Percentiles rank a stretch among this genome's conserved stretches.
phyloP scores from a whole-genome alignment of 2,329 filamentous ascomycete species.

The Fusarium temperatum region DNA sequence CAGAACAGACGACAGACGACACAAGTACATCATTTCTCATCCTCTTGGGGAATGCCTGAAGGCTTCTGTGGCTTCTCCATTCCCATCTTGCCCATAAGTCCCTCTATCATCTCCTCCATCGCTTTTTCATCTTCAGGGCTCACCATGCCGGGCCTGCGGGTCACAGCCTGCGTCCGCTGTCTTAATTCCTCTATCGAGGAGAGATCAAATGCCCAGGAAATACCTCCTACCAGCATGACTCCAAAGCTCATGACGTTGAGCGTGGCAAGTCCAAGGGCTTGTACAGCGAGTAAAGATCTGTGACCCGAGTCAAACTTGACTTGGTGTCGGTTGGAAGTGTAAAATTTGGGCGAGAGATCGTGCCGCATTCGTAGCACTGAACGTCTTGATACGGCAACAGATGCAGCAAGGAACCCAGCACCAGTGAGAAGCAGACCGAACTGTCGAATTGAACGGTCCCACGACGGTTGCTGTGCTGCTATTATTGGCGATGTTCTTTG shows the following conservation, averaged over 20 bases:
- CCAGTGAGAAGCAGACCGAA: slow-evolving; percentile 78
- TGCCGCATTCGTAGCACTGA: slow-evolving; percentile 71
- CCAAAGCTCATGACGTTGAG: slow-evolving; percentile 82
- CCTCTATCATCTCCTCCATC: slow-evolving; percentile 69
- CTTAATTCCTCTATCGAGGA: slow-evolving; percentile 73
- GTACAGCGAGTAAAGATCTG: slow-evolving; percentile 72
- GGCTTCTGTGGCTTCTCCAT: slow-evolving; percentile 44
- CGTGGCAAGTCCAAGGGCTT: slow-evolving; percentile 87
- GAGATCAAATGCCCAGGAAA: slow-evolving; percentile 81
- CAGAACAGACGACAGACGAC: neutral
- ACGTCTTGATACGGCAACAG: slow-evolving; percentile 75
- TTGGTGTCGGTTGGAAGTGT: slow-evolving; percentile 63
- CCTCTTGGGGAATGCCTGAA: slow-evolving; percentile 13
- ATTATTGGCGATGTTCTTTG: neutral
- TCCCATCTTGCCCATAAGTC: slow-evolving; percentile 63
- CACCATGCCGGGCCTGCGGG: slow-evolving; percentile 47
- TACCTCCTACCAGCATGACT: slow-evolving; percentile 77
- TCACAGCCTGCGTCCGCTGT: slow-evolving; percentile 55
- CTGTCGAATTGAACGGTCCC: slow-evolving; percentile 61
- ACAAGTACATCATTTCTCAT: neutral
- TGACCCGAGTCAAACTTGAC: slow-evolving; percentile 43
- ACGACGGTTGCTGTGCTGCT: slow-evolving; percentile 47
- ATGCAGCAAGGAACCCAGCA: slow-evolving; percentile 77
- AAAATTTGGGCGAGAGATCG: slow-evolving; percentile 74
- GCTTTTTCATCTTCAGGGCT: slow-evolving; percentile 64